phyloP scores from a whole-genome alignment of 306 rosid genomes.

The Senna tora region DNA sequence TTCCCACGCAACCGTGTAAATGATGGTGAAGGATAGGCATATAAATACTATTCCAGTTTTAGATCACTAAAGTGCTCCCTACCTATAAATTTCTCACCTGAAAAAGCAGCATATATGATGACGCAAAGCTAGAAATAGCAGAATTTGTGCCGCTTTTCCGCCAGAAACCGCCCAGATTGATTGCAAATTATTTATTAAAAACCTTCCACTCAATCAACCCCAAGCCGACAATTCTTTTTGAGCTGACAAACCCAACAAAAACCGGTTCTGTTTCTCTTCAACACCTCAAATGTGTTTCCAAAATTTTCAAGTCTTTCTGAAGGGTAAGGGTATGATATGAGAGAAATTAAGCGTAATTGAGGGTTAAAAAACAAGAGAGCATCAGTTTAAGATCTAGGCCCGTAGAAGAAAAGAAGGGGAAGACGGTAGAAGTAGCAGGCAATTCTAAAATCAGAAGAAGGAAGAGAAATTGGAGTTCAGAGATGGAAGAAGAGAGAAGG shows the following conservation, averaged over 20 bases:
- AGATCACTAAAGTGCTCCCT: slow-evolving; percentile 2
- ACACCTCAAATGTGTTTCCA: neutral
- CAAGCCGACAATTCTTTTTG: slow-evolving; percentile 11
- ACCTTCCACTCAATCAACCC: slow-evolving; percentile 20
- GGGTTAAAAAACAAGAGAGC: too few relatives aligned
- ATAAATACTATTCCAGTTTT: slow-evolving; percentile 14
- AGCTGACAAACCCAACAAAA: too few relatives aligned
- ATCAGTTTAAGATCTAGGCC: slow-evolving; percentile 47
- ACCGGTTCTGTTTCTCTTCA: neutral
- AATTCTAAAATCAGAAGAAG: neutral
- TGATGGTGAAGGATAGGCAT: neutral
- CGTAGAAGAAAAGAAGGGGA: neutral
- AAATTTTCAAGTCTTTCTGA: slow-evolving; percentile 34
- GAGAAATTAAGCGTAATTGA: too few relatives aligned
- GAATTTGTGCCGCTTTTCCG: slow-evolving; percentile 39
- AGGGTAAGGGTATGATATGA: too few relatives aligned
- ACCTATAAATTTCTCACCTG: slow-evolving; percentile 48
- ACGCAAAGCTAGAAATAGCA: slow-evolving; percentile 30
- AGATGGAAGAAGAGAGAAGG: neutral
- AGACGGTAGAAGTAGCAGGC: neutral
- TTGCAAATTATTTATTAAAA: slow-evolving; percentile 5
- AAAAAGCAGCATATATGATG: slow-evolving; percentile 44
- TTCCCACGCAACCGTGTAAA: slow-evolving; percentile 10
- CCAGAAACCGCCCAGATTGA: slow-evolving; percentile 34
- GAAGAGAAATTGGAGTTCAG: neutral